These are phyloP conservation scores for Penicillium thymicola DNA, from an alignment of 2,329 filamentous ascomycete genomes.

Conservation along the genomic window DNA sequence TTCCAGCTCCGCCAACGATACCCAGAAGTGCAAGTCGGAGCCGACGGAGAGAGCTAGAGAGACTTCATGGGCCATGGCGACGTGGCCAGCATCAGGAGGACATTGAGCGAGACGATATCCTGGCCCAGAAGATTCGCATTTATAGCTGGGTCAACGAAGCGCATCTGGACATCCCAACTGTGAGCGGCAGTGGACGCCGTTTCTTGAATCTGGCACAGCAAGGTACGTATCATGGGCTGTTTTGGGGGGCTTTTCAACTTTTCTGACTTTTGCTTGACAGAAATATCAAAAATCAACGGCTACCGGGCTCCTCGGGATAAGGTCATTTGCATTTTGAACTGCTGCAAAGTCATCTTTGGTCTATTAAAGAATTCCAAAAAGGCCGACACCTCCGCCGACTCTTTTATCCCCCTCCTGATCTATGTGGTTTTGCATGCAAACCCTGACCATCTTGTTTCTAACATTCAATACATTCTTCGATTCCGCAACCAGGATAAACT, in stretches of 20 bases:
- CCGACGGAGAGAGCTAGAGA: constrained; percentile 65
- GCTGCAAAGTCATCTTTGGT: constrained; percentile 98
- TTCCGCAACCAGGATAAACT: constrained; percentile 98
- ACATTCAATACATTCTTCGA: constrained; percentile 94
- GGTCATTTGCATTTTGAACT: constrained; percentile 96
- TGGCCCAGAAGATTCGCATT: constrained; percentile 94
- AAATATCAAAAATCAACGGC: constrained; percentile 91
- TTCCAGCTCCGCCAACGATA: constrained; percentile 72
- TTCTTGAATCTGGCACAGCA: constrained; percentile 89
- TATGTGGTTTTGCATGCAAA: constrained; percentile 94
- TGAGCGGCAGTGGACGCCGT: constrained; percentile 79
- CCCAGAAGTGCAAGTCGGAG: constrained; percentile 58
- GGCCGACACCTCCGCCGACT: constrained; percentile 85
- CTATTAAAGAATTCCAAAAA: constrained; percentile 87
- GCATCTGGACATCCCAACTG: constrained; percentile 84
- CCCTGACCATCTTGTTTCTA: constrained; percentile 91
- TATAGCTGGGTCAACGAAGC: constrained; percentile 93
- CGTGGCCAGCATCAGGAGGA: constrained; percentile 96
- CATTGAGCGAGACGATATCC: constrained; percentile 91
- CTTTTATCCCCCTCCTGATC: constrained; percentile 91
- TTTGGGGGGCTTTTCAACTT: not conserved
- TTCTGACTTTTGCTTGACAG: constrained; percentile 47
- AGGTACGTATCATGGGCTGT: constrained; percentile 47
- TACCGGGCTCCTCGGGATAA: constrained; percentile 97
- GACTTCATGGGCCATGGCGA: constrained; percentile 73